Conservation (phyloP, 192 early-diverging fungal genomes). For the Podila clonocystis region DNA sequence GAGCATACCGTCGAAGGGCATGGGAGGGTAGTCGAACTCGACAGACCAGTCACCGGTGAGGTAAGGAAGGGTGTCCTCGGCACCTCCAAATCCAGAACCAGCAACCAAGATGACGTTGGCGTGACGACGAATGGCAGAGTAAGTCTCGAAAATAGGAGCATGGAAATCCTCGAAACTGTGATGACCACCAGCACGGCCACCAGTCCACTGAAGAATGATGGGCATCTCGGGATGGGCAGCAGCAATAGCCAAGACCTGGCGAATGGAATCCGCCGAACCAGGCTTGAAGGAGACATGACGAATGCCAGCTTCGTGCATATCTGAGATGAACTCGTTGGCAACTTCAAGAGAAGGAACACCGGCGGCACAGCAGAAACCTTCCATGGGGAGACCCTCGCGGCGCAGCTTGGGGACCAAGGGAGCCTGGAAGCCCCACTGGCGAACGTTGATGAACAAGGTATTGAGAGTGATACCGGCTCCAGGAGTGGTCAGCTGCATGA, state of each 20-base stretch:
- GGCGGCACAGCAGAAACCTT: conserved; percentile 91
- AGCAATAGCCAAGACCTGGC: conserved; percentile 86
- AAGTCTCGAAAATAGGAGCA: conserved; percentile 88
- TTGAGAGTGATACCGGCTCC: conserved; percentile 94
- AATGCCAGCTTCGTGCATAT: conserved; percentile 79
- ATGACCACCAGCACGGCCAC: conserved; percentile 95
- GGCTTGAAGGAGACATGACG: conserved; percentile 91
- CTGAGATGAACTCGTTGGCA: conserved; percentile 82
- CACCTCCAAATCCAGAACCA: conserved; percentile 93
- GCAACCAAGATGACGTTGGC: conserved; percentile 87
- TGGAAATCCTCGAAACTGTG: conserved; percentile 98
- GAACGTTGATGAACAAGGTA: conserved; percentile 89
- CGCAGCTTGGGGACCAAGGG: conserved; percentile 82
- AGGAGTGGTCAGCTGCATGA: conserved; percentile 74
- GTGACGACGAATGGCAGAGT: conserved; percentile 82
- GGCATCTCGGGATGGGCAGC: conserved; percentile 84
- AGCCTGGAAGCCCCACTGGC: conserved; percentile 94
- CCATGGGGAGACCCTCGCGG: conserved; percentile 85
- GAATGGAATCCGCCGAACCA: conserved; percentile 79
- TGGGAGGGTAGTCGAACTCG: conserved; percentile 82
- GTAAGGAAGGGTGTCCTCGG: conserved; percentile 87
- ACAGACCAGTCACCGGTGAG: conserved; percentile 93
- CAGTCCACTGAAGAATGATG: conserved; percentile 95
- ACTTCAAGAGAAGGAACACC: conserved; percentile 90
- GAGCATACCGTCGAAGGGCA: conserved; percentile 96